A percentile compares a stretch with the other conserved stretches of the same genome.
Conservation (phyloP, 2,329 filamentous ascomycete genomes). For the Mycogone perniciosa region DNA sequence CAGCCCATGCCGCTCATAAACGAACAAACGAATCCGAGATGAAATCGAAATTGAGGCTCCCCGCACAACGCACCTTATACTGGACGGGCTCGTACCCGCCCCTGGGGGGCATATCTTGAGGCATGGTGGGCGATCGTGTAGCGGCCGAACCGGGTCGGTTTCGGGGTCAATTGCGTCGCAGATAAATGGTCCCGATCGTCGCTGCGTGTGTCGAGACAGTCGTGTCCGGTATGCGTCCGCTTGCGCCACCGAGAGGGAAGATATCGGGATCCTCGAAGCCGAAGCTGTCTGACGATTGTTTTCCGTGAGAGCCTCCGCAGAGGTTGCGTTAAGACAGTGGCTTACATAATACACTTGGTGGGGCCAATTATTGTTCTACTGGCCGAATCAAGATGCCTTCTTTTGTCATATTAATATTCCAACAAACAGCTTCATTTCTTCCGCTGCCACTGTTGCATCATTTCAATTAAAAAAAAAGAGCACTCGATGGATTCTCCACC, state of each 20-base stretch:
- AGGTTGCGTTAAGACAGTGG: not conserved
- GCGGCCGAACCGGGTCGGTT: constrained; percentile 11
- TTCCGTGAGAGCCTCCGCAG: constrained; percentile 10
- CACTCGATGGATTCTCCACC: too few relatives aligned
- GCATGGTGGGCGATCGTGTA: constrained; percentile 55
- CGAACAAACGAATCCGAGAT: not conserved
- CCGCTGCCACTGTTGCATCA: too few relatives aligned
- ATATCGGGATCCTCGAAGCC: constrained; percentile 1
- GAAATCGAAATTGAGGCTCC: not conserved
- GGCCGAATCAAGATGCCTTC: not conserved
- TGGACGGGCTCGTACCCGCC: constrained; percentile 96
- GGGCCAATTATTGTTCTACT: not conserved
- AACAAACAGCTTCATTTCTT: not conserved
- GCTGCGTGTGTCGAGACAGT: not conserved
- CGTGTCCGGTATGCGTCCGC: constrained; percentile 1
- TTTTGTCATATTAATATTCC: not conserved
- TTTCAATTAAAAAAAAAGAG: too few relatives aligned
- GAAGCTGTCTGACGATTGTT: constrained; percentile 7
- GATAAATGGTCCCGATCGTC: not conserved
- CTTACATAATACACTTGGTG: constrained; percentile 6
- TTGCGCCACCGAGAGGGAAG: constrained; percentile 6
- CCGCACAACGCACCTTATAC: constrained; percentile 67
- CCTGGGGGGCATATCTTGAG: constrained; percentile 92
- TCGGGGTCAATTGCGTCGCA: constrained; percentile 8
- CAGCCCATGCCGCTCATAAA: not conserved